Evolutionary conservation across 768 basidiomycete genomes (phyloP).

Genomic region (Boletus eberwhitei): DNA sequence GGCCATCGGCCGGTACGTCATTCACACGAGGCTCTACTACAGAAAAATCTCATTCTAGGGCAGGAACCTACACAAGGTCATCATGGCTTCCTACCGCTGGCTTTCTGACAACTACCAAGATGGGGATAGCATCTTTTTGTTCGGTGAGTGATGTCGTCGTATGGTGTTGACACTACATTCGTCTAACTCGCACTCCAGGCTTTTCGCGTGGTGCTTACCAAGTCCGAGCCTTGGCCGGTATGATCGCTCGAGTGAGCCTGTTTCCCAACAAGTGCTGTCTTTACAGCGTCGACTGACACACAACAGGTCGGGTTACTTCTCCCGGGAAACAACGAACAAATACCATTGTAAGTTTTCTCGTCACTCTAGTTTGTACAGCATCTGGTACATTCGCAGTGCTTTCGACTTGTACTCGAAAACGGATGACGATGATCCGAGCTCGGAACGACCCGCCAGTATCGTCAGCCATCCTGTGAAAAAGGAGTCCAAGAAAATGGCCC

Average conservation of each 20-base stretch:
- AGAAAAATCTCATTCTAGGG: neutral
- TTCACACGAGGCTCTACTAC: neutral
- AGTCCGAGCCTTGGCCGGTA: constrained; percentile 40
- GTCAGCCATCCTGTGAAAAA: constrained; percentile 3
- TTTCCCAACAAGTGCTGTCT: neutral
- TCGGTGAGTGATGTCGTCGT: constrained; percentile 29
- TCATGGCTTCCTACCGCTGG: constrained; percentile 40
- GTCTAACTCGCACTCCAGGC: constrained; percentile 26
- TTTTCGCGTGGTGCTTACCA: constrained; percentile 51
- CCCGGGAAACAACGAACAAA: constrained; percentile 40
- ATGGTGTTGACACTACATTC: neutral
- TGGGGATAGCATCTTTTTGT: constrained; percentile 41
- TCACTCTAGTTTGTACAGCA: neutral
- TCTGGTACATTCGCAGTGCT: constrained; percentile 27
- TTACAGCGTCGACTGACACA: neutral
- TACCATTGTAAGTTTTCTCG: constrained; percentile 33
- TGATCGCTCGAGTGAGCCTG: constrained; percentile 38
- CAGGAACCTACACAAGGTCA: constrained; percentile 36
- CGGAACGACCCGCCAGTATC: constrained; percentile 10
- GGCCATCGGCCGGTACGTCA: constrained; percentile 36
- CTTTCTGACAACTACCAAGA: constrained; percentile 37
- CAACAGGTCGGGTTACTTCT: constrained; percentile 40
- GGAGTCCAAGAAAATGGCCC: constrained; percentile 9
- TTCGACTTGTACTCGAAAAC: constrained; percentile 37
- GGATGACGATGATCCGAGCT: constrained; percentile 12